phyloP scores from a whole-genome alignment of 73 alveolate genomes.

The Paramecium caudatum region DNA sequence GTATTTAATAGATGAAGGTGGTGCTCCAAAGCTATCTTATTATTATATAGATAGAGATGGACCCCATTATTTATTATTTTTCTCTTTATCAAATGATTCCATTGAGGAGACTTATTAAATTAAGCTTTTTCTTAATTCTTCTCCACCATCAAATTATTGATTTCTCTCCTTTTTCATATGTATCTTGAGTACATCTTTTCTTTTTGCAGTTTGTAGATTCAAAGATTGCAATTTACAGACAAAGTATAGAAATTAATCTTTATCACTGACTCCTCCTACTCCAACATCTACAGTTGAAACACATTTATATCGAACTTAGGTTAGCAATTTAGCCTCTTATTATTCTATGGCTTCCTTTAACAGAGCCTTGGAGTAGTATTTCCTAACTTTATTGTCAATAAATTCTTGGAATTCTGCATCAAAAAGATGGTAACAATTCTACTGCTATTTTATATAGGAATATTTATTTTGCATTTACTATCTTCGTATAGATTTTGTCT shows the following conservation, averaged over 20 bases:
- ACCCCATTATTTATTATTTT: background rate
- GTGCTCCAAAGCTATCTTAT: constrained; percentile 2
- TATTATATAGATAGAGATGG: background rate
- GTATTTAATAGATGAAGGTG: background rate
- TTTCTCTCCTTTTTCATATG: constrained; percentile 60
- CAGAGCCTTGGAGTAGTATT: constrained; percentile 41
- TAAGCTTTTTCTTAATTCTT: constrained; percentile 54
- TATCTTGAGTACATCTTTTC: constrained; percentile 38
- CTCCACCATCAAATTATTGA: constrained; percentile 54
- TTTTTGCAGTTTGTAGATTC: constrained; percentile 35
- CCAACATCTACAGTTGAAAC: constrained; percentile 45
- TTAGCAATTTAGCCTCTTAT: constrained; percentile 7
- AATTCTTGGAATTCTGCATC: constrained; percentile 67
- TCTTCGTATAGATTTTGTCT: constrained; percentile 39
- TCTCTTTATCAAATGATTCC: constrained; percentile 37
- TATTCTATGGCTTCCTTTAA: constrained; percentile 32
- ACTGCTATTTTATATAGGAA: background rate
- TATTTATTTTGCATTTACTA: constrained; percentile 48
- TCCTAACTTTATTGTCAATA: constrained; percentile 55
- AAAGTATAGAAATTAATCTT: constrained; percentile 60
- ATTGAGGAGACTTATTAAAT: background rate
- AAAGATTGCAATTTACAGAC: background rate
- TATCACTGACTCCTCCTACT: constrained; percentile 57
- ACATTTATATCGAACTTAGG: constrained; percentile 19
- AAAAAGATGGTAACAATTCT: constrained; percentile 58